Conservation (phyloP, 208 protist genomes). For the Wallacemonas collosoma region DNA sequence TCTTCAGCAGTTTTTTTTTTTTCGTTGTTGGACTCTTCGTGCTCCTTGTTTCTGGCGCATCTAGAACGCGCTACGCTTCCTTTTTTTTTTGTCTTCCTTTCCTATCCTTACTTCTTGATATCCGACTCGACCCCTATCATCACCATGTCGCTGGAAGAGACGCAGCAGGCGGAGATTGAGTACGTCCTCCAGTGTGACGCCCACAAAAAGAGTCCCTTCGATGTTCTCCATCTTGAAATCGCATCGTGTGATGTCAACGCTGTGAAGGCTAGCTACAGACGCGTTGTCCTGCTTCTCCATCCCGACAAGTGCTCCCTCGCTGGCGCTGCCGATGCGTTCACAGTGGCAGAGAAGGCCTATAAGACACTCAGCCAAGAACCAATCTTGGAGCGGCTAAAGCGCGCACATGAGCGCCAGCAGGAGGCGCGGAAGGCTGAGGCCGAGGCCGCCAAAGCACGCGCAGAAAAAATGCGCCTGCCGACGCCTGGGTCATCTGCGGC, state of each 20-base stretch:
- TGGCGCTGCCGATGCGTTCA: slow-evolving; percentile 78
- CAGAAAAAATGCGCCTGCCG: slow-evolving; percentile 11
- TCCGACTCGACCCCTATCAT: slow-evolving; percentile 13
- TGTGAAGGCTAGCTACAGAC: slow-evolving; percentile 74
- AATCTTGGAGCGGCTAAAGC: slow-evolving; percentile 70
- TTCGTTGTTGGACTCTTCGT: too few species aligned
- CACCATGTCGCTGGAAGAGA: slow-evolving; percentile 23
- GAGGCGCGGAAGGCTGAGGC: slow-evolving; percentile 53
- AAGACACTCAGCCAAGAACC: slow-evolving; percentile 72
- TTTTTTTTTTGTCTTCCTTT: slow-evolving; percentile 13
- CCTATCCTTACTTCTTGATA: neutral
- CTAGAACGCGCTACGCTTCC: neutral
- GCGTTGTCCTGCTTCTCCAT: slow-evolving; percentile 83
- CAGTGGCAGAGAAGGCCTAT: slow-evolving; percentile 82
- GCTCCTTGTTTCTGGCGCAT: too few species aligned
- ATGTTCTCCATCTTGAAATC: slow-evolving; percentile 66
- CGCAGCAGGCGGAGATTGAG: slow-evolving; percentile 62
- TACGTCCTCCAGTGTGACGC: slow-evolving; percentile 59
- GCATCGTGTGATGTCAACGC: slow-evolving; percentile 55
- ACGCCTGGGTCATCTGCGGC: slow-evolving; percentile 5
- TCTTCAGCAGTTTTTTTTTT: too few species aligned
- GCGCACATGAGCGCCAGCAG: slow-evolving; percentile 55
- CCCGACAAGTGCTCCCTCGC: slow-evolving; percentile 89
- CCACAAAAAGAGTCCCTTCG: slow-evolving; percentile 50
- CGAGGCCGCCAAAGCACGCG: slow-evolving; percentile 8